phyloP scores from a whole-genome alignment of 2,329 filamentous ascomycete genomes.

The Talaromyces verruculosus region DNA sequence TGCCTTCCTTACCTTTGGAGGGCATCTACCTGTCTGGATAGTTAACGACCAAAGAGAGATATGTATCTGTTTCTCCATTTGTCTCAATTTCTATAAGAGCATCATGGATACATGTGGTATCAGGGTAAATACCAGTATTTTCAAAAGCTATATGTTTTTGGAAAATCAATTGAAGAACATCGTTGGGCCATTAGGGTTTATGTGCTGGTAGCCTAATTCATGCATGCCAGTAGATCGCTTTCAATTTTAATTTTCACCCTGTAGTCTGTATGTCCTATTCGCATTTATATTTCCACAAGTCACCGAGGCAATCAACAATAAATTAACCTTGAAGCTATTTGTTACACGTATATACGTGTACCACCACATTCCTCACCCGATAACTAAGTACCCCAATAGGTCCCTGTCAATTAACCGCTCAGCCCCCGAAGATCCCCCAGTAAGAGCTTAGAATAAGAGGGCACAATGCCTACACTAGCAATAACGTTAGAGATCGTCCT shows the following conservation, averaged over 20 bases:
- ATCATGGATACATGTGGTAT: neutral
- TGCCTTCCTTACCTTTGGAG: too few relatives aligned
- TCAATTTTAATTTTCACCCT: neutral
- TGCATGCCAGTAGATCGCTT: neutral
- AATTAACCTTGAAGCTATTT: neutral
- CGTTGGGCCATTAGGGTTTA: neutral
- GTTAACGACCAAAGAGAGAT: neutral
- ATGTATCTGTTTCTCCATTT: neutral
- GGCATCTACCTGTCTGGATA: neutral
- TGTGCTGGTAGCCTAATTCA: neutral
- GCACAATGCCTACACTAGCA: neutral
- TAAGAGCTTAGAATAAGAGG: neutral
- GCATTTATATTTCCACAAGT: neutral
- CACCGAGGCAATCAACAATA: neutral
- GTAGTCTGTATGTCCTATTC: neutral
- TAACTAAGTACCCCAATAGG: neutral
- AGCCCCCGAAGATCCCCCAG: neutral
- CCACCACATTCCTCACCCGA: neutral
- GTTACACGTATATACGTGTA: neutral
- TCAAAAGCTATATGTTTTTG: neutral
- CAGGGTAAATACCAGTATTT: neutral
- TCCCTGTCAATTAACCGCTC: slow-evolving; percentile 5
- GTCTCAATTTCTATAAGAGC: too few relatives aligned
- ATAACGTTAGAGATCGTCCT: slow-evolving; percentile 3
- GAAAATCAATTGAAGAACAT: neutral